Evolutionary conservation across 202 grass and related monocot species (phyloP), one percentile per base, ranked within the genome.

Genomic region (Schoenoplectus tabernaemontani): DNA sequence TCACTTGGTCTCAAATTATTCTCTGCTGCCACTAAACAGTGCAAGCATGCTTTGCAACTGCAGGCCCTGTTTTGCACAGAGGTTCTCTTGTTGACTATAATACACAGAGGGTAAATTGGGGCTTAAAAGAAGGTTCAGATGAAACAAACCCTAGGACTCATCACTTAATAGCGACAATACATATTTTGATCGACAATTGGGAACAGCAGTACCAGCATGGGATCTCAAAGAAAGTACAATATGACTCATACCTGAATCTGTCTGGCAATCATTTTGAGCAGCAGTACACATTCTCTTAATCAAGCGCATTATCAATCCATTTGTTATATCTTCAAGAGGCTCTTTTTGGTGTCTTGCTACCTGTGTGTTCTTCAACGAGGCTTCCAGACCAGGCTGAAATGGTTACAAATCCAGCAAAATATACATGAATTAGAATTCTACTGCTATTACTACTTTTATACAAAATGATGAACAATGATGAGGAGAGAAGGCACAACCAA

Each of bases 261-360:
- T 82, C 68, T 68, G 87, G 70, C 67, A 64, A 83, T 68, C 23
- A 84, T 62, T 88, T 85, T 85, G 88, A 81, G 81, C 68, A 62
- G 83, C 28, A 3, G 57, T 54, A 75, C 91, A 92, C 91, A 97
- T 97, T 86, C 89, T 88, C 88, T 91, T 97, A 57, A 93, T 90
- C 77, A 97, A 82, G 59, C 86, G 89, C 77, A 78, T 24, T 37
- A 93, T 84, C 22, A 97, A 86, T 82, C 87, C 86, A 91, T 93
- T 83, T 1, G 87, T 85, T 61, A 89, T 88, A 68, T 93, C 94
- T 87, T 91, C 91, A 86, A 90, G 57, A 62, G 87, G 37, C 64
- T 92, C 87, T 9, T 26, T 84, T 41, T 93, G 84, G 65, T 81
- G 86, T 90, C 91, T 82, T 34, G 81, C 88, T 53, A 68, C 79